Percentiles rank a stretch among this genome's conserved stretches.
Conservation (phyloP, 495 filamentous ascomycete genomes). For the Viridothelium virens region DNA sequence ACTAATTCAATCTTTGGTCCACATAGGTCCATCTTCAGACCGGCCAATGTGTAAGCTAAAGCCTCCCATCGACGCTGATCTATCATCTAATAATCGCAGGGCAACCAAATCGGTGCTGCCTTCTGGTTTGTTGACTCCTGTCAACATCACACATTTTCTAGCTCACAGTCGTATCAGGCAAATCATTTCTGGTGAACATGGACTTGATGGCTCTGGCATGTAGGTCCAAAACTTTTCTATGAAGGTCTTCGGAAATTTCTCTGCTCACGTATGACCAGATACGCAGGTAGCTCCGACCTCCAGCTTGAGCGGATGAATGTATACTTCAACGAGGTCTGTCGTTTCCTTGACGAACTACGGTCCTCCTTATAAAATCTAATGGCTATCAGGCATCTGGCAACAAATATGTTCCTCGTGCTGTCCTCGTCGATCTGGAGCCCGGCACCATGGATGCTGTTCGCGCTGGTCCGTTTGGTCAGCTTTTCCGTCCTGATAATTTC, state of each 20-base stretch:
- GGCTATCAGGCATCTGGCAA: slow-evolving; percentile 70
- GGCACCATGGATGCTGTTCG: slow-evolving; percentile 99
- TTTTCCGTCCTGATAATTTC: slow-evolving; percentile 99
- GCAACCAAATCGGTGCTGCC: slow-evolving; percentile 99
- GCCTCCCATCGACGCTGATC: neutral
- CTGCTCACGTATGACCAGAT: slow-evolving; percentile 44
- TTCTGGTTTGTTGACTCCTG: slow-evolving; percentile 66
- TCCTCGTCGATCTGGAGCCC: slow-evolving; percentile 98
- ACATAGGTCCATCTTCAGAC: slow-evolving; percentile 93
- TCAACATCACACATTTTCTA: slow-evolving; percentile 20
- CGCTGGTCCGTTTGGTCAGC: slow-evolving; percentile 96
- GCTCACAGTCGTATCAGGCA: slow-evolving; percentile 51
- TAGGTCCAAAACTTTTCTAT: slow-evolving; percentile 42
- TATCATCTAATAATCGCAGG: slow-evolving; percentile 45
- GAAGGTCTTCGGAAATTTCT: neutral
- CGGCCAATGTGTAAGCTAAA: slow-evolving; percentile 85
- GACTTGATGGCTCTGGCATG: slow-evolving; percentile 91
- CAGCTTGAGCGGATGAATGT: slow-evolving; percentile 99
- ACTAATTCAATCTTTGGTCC: slow-evolving; percentile 35
- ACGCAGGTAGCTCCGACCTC: slow-evolving; percentile 95
- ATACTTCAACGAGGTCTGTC: slow-evolving; percentile 97
- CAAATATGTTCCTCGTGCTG: slow-evolving; percentile 99
- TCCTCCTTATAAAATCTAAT: slow-evolving; percentile 20
- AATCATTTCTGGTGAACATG: slow-evolving; percentile 97
- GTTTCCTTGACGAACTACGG: slow-evolving; percentile 16